Base-by-base conservation (phyloP, 2,329 filamentous ascomycete species). In the Diaporthe sp. region DNA sequence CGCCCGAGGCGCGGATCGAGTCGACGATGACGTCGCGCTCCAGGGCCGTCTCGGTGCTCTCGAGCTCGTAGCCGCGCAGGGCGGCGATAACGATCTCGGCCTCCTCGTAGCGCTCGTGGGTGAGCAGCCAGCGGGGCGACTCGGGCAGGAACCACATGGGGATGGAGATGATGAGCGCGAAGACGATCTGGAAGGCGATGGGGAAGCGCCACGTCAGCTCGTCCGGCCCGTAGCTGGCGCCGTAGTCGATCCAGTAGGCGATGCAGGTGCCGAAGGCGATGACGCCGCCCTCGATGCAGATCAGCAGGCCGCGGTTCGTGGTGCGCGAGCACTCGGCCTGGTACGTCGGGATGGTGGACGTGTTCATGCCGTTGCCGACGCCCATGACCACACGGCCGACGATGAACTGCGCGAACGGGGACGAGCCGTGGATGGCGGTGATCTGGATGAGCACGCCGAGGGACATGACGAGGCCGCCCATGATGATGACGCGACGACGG, bases 1-100 rank as follows among this genome's bases (percentile, higher is more conserved):
- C 85, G 39, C 87, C 88, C 34, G 87, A 89, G 58, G 90, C 90
- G 55, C 88, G 86, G 77, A 94, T 91, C 1, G 90, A 92, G 79
- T 93, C 91, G 47, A 92, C 85, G 75, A 93, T 92, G 76, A 92
- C 84, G 74, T 90, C 88, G 73, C 89, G 88, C 82, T 94, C 90
- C 13, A 88, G 80, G 61, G 88, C 86, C 3, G 91, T 92, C 80
- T 92, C 88, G 12, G 86, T 84, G 77, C 90, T 87, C 63, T 92
- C 87, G 7, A 89, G 77, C 63, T 89, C 85, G 75, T 84, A 85
- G 37, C 85, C 85, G 70, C 84, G 82, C 10, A 86, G 81, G 31
- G 83, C 82, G 2, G 83, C 80, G 28, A 86, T 83, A 3, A 83
- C 83, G 6, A 76, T 78, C 15, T 85, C 79, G 1, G 84, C 84